A percentile compares a stretch with the other conserved stretches of the same genome.
These are phyloP conservation scores for Scheffersomyces lignicola DNA, from an alignment of 1,139 yeast genomes.

Conservation along the genomic window DNA sequence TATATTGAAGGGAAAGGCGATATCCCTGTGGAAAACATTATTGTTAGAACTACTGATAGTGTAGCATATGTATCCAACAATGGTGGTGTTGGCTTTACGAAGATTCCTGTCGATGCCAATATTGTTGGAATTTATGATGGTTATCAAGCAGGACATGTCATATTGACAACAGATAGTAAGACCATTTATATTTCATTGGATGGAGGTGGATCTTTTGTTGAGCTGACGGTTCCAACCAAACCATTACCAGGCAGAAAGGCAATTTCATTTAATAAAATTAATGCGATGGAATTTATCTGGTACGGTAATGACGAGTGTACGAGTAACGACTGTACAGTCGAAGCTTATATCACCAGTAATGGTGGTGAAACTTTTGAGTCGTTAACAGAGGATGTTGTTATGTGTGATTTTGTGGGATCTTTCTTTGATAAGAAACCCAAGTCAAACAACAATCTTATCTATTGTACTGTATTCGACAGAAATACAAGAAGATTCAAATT, in stretches of 20 bases:
- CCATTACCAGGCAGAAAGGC: constrained; percentile 37
- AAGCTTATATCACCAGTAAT: constrained; percentile 61
- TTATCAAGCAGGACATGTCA: constrained; percentile 61
- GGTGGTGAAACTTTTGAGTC: constrained; percentile 63
- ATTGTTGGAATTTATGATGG: constrained; percentile 61
- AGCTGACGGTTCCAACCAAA: constrained; percentile 51
- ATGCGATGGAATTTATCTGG: constrained; percentile 64
- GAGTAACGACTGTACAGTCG: constrained; percentile 48
- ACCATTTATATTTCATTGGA: constrained; percentile 60
- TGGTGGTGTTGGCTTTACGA: constrained; percentile 67
- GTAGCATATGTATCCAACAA: constrained; percentile 68
- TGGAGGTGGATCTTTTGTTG: constrained; percentile 61
- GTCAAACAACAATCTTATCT: constrained; percentile 52
- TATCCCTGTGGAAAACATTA: constrained; percentile 66
- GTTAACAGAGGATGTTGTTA: constrained; percentile 49
- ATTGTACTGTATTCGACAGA: constrained; percentile 52
- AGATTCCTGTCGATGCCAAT: constrained; percentile 46
- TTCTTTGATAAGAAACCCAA: constrained; percentile 33
- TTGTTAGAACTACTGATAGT: constrained; percentile 56
- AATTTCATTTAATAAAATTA: constrained; percentile 58
- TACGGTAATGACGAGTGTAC: constrained; percentile 63
- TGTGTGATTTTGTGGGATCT: constrained; percentile 71
- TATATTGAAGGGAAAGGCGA: constrained; percentile 50
- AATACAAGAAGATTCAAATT: constrained; percentile 21
- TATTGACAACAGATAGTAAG: constrained; percentile 54